Base-by-base conservation (phyloP, 2,329 filamentous ascomycete genomes). In the Hirsutella thompsonii region DNA sequence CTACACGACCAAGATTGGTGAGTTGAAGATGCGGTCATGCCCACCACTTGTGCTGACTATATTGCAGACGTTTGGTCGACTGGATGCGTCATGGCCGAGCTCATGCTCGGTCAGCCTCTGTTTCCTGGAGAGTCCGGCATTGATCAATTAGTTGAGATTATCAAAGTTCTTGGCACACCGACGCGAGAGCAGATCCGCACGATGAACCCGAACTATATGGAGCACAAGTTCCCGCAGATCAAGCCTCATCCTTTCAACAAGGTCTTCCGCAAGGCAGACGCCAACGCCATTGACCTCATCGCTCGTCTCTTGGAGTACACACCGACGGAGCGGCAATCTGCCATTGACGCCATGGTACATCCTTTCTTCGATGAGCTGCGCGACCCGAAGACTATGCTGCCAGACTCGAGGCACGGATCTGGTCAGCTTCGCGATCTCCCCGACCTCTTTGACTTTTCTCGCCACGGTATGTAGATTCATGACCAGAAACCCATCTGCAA, bases 121-220 rank as follows among this genome's bases (percentile, higher is more conserved):
- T 98, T 98, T 72, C 92, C 92, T 20, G 92, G 92, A 55, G 92
- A 98, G 65, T 98, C 92, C 37, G 92, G 92, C 49, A 98, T 98
- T 56, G 92, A 98, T 60, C 92, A 98, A 62, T 72, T 98, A 38
- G 92, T 98, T 36, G 92, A 98, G 66, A 98, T 98, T 60, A 98
- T 98, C 74, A 98, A 98, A 69, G 90, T 98, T 40, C 70, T 98
- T 46, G 92, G 92, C 45, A 98, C 92, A 16, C 92, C 92, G 16
- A 96, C 92, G 29, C 78, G 92, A 49, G 92, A 98, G 62, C 92
- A 98, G 65, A 98, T 98, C 57, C 85, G 92, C 52, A 98, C 92
- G 50, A 98, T 98, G 92, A 98, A 98, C 66, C 92, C 92, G 44
- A 98, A 98, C 66, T 98, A 98, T 67, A 98, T 98, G 92, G 92